A percentile compares a stretch with the other conserved stretches of the same genome.
phyloP scores from a whole-genome alignment of 2,329 filamentous ascomycete genomes.

The Sporothrix luriei region DNA sequence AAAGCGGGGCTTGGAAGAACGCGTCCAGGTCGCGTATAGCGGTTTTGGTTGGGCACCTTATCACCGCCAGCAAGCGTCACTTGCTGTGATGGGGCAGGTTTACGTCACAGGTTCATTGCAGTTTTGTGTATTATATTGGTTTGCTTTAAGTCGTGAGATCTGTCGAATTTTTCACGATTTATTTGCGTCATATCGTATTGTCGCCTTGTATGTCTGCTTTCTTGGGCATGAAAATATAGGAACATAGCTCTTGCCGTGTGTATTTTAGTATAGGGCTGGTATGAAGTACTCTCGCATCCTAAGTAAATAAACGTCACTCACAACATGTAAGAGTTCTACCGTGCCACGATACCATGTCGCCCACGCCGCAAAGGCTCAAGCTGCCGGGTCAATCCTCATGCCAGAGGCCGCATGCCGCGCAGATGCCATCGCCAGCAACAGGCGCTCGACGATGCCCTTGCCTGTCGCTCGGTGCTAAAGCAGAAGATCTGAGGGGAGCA shows the following conservation, averaged over 20 bases:
- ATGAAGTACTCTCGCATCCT: too few species aligned
- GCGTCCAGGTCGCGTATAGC: conserved; percentile 33
- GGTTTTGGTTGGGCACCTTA: neutral
- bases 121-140: neutral
- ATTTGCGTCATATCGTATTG: neutral
- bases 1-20: conserved; percentile 29
- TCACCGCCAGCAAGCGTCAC: neutral
- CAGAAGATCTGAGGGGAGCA: neutral
- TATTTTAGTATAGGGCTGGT: too few species aligned
- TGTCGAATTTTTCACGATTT: neutral
- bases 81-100: too few species aligned
- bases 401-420: neutral
- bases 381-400: neutral
- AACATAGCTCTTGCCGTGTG: too few species aligned
- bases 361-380: too few species aligned
- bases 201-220: too few species aligned
- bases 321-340: neutral
- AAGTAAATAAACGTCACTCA: neutral
- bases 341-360: neutral
- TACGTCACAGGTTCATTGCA: neutral
- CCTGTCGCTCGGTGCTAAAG: neutral
- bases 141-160: neutral
- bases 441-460: too few species aligned
- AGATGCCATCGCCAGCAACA: neutral
- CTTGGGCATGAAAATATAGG: too few species aligned